These are phyloP conservation scores for Pelargonium myrrhifolium DNA, from an alignment of 441 rosid species.

Conservation along the genomic window DNA sequence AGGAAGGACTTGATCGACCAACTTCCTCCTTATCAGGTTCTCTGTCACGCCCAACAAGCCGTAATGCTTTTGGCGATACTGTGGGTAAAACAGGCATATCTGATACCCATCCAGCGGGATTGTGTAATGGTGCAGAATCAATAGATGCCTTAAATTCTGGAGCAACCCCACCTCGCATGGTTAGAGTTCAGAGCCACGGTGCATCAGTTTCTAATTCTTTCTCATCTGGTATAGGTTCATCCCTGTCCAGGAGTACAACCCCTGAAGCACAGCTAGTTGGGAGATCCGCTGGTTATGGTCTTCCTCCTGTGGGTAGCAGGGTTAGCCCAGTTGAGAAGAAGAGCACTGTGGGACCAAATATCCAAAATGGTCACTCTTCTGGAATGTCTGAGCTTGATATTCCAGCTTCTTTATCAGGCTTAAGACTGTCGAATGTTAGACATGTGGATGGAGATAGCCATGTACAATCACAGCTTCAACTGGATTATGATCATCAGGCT, in stretches of 20 bases:
- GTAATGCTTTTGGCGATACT: conserved; percentile 57
- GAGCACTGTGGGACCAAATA: conserved; percentile 32
- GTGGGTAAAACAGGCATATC: conserved; percentile 35
- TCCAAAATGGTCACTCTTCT: conserved; percentile 42
- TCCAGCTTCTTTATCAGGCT: conserved; percentile 45
- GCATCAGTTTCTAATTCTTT: conserved; percentile 33
- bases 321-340: conserved; percentile 47
- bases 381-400: conserved; percentile 42
- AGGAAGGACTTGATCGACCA: conserved; percentile 76
- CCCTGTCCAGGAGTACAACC: conserved; percentile 60
- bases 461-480: conserved; percentile 37
- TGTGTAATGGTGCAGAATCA: conserved; percentile 38
- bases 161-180: conserved; percentile 33
- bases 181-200: conserved; percentile 31
- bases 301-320: conserved; percentile 68
- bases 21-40: conserved; percentile 43
- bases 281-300: conserved; percentile 49
- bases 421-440: conserved; percentile 44
- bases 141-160: conserved; percentile 43
- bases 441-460: conserved; percentile 37
- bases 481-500: conserved; percentile 33
- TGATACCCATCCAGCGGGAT: conserved; percentile 32
- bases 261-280: conserved; percentile 59
- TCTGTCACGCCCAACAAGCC: conserved; percentile 61
- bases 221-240: conserved; percentile 52